Base-by-base conservation (phyloP, 306 rosid genomes). In the Cucumis cinereus region DNA sequence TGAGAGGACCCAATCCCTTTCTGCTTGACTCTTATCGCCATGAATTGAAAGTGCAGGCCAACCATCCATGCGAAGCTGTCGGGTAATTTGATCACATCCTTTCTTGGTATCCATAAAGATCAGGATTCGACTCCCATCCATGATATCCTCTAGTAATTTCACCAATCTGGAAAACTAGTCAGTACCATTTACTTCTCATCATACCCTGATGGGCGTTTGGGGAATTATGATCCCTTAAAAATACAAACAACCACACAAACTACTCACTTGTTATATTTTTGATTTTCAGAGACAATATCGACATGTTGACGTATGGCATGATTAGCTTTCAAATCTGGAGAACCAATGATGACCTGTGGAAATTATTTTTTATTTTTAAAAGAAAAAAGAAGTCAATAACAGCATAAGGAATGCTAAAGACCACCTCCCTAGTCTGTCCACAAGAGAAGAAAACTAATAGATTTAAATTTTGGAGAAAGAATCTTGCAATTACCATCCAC, bases 1-100 rank as follows among this genome's bases (percentile, higher is more conserved):
- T 24, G 97, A 94, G 69, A 94, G 96, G 62, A 92, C 99, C 98
- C 99, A 94, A 88, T 94, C 98, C 79, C 99, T 92, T 87, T 94
- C 99, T 60, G 98, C 98, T 87, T 90, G 99, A 85, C 99, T 94
- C 87, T 94, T 92, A 77, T 94, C 97, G 66, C 99, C 99, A 75
- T 94, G 99, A 81, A 92, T 94, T 35, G 99, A 92, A 61, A 94
- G 97, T 64, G 99, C 99, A 26, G 98, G 99, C 99, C 99, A 92
- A 64, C 98, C 99, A 88, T 94, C 99, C 97, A 90, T 94, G 78
- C 93, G 97, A 78, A 90, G 99, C 82, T 92, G 96, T 70, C 96
- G 81, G 16, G 99, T 94, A 73, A 89, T 87, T 78, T 92, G 99
- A 85, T 94, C 99, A 78, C 99, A 92, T 73, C 97, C 99, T 85